phyloP scores from a whole-genome alignment of 2,329 filamentous ascomycete genomes.

The Malbranchea zuffiana region DNA sequence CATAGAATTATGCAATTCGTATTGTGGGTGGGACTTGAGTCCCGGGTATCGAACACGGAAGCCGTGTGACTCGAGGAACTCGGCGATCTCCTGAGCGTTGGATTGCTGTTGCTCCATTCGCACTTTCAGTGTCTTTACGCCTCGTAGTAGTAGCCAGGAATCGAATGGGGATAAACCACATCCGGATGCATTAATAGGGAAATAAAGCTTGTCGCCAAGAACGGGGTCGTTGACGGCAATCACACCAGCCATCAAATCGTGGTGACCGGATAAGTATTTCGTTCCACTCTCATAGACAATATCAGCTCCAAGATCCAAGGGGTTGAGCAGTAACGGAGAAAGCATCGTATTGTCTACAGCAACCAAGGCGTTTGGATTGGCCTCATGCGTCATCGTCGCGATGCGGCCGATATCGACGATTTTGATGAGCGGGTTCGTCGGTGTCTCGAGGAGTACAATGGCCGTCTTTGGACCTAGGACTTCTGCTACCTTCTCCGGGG shows the following conservation, averaged over 20 bases:
- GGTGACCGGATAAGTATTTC: conserved; percentile 94
- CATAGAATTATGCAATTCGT: conserved; percentile 92
- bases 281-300: conserved; percentile 96
- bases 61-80: conserved; percentile 80
- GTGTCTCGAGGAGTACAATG: conserved; percentile 92
- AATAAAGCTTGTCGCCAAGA: conserved; percentile 82
- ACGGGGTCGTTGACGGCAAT: conserved; percentile 76
- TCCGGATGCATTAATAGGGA: conserved; percentile 92
- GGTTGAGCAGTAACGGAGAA: conserved; percentile 86
- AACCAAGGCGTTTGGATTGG: conserved; percentile 68
- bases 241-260: conserved; percentile 98
- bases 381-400: conserved; percentile 61
- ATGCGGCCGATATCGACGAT: conserved; percentile 85
- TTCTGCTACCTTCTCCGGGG: conserved; percentile 55
- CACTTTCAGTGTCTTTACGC: conserved; percentile 91
- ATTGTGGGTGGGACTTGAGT: conserved; percentile 87
- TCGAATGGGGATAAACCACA: conserved; percentile 93
- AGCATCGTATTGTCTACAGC: conserved; percentile 99
- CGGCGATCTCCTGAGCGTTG: conserved; percentile 81
- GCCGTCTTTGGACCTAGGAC: conserved; percentile 70
- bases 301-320: conserved; percentile 85
- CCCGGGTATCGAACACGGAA: conserved; percentile 95
- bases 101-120: conserved; percentile 98
- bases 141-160: conserved; percentile 87
- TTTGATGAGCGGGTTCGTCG: conserved; percentile 96